A percentile compares a stretch with the other conserved stretches of the same genome.
Evolutionary conservation across 768 basidiomycete genomes (phyloP).

Genomic region (Inosperma sp.): DNA sequence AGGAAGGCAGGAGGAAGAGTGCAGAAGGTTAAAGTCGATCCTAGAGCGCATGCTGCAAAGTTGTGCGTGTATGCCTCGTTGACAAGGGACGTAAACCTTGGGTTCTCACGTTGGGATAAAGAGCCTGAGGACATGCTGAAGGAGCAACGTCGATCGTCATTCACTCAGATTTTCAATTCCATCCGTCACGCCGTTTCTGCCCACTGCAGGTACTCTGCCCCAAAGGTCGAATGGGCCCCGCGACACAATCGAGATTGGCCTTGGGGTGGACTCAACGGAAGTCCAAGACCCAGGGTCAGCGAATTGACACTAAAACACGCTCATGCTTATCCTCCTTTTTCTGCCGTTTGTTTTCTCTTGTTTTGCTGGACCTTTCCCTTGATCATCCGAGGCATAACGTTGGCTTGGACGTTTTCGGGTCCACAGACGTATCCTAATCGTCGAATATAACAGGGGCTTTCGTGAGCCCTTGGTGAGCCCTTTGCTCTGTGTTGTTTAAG

Average conservation of each 20-base stretch:
- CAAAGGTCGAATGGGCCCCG: slow-evolving; percentile 33
- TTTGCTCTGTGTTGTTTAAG: slow-evolving; percentile 78
- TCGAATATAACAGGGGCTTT: slow-evolving; percentile 34
- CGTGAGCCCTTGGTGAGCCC: no score
- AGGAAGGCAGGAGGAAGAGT: slow-evolving; percentile 37
- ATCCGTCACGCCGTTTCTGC: neutral
- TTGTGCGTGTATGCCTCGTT: slow-evolving; percentile 87
- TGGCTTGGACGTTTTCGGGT: no score
- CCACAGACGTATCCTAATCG: no score
- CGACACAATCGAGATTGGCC: slow-evolving; percentile 77
- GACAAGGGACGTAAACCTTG: slow-evolving; percentile 74
- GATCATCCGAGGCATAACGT: no score
- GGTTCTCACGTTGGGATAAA: slow-evolving; percentile 85
- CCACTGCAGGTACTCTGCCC: no score
- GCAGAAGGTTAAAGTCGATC: slow-evolving; percentile 56
- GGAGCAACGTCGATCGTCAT: slow-evolving; percentile 6
- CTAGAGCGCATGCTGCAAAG: slow-evolving; percentile 75
- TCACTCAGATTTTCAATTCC: neutral
- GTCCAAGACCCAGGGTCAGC: no score
- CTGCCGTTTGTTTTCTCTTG: slow-evolving; percentile 82
- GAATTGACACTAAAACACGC: no score
- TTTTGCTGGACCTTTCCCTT: no score
- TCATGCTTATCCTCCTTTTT: slow-evolving; percentile 81
- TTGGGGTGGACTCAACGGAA: slow-evolving; percentile 90
- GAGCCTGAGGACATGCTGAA: slow-evolving; percentile 49